These are phyloP conservation scores for Backusella tarrabulga DNA, from an alignment of 192 early-diverging fungal genomes.

Conservation along the genomic window DNA sequence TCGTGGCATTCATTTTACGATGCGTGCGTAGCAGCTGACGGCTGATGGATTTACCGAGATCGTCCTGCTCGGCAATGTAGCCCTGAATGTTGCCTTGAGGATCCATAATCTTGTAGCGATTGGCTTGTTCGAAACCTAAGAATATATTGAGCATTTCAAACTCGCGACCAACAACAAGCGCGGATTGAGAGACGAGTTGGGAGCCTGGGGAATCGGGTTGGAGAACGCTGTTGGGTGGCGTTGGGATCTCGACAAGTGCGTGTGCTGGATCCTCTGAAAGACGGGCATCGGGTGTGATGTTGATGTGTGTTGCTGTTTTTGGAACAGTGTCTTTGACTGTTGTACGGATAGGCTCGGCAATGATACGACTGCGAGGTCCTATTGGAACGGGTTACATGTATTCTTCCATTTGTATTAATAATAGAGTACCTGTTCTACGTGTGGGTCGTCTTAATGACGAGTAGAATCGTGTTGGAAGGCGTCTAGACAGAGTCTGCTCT, in stretches of 20 bases:
- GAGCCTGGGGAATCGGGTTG: background rate
- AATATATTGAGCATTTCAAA: constrained; percentile 85
- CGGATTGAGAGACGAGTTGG: constrained; percentile 40
- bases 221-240: background rate
- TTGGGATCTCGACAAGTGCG: background rate
- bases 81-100: constrained; percentile 64
- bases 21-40: constrained; percentile 76
- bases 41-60: constrained; percentile 55
- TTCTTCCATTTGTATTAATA: background rate
- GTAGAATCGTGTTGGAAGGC: background rate
- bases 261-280: background rate
- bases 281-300: background rate
- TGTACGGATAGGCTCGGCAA: background rate
- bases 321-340: background rate
- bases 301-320: background rate
- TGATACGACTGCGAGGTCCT: background rate
- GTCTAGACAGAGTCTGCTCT: background rate
- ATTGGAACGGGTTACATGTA: background rate
- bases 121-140: constrained; percentile 82
- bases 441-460: background rate
- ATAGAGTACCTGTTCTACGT: background rate
- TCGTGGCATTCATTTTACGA: constrained; percentile 69
- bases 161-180: constrained; percentile 68
- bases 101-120: constrained; percentile 80
- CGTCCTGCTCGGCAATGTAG: constrained; percentile 79